Conservation (phyloP, 306 rosid species). For the Cucumis cinereus region DNA sequence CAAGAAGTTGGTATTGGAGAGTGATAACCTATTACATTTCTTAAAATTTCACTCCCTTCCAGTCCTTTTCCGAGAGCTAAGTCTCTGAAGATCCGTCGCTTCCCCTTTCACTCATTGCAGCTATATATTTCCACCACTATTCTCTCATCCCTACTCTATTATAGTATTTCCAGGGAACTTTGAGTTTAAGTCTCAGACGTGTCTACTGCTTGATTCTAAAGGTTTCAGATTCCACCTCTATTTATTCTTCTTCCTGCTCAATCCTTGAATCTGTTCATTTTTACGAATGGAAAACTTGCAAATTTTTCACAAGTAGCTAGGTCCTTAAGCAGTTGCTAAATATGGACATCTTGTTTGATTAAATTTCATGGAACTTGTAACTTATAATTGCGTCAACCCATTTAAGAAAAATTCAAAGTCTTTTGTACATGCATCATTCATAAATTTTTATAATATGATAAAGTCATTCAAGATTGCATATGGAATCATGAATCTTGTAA, state of each 20-base stretch:
- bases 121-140: background rate
- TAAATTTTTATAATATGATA: background rate
- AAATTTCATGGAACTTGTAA: background rate
- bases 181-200: background rate
- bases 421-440: background rate
- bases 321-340: background rate
- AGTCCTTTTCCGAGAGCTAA: background rate
- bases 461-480: background rate
- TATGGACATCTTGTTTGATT: background rate
- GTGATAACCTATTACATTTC: background rate
- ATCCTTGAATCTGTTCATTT: background rate
- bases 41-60: background rate
- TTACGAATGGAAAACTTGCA: background rate
- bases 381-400: background rate
- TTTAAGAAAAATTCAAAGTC: background rate
- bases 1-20: background rate
- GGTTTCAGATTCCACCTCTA: background rate
- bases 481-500: background rate
- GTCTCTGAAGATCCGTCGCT: background rate
- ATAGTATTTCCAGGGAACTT: background rate
- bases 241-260: background rate
- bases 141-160: background rate
- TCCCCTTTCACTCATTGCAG: background rate
- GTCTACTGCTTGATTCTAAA: background rate
- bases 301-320: background rate